Evolutionary conservation across 2,329 filamentous ascomycete genomes (phyloP), one percentile per base, ranked within the genome.

Genomic region (Stagonosporopsis rhizophila): DNA sequence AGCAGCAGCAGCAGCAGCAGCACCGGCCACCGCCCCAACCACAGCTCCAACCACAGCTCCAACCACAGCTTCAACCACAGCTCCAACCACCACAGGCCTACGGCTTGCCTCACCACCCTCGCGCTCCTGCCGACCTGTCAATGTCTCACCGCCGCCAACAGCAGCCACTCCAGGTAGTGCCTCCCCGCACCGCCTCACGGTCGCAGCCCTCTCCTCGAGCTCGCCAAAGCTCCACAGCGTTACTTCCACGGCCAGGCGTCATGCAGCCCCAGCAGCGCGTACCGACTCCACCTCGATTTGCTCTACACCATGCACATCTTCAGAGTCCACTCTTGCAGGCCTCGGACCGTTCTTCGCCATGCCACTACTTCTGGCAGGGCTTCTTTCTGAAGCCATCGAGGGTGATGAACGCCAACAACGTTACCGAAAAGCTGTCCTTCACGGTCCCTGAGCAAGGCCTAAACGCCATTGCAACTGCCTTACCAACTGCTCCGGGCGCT

Each of bases 301-400:
- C 80, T n/a, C 75, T 88, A 7, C 87, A 89, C 64, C 84, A 87
- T 71, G 80, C 82, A 40, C 78, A 85, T 65, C 75, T 87, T 25
- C 80, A 81, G 22, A 85, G 82, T 61, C 85, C 85, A 4, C 61
- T 77, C 1, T 76, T 84, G 25, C 67, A 67, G 34, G 65, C 77
- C 15, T 44, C 55, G n/a, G 25, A 48, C n/a, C 4, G 27, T 11
- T 34, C 42, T 5, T 40, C 47, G 12, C 50, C 45, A 5, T 75
- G 84, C 47, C 90, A 89, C 65, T 85, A 88, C 59, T 83, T 81
- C 44, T 75, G 89, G 17, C 81, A 81, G 57, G 73, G 70, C 0
- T 84, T 88, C 52, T 75, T 79, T 1, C 65, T 84, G 6, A 60
- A 64, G 1, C 88, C 88, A 0, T 68, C 65, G 60, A 44, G 69